A percentile compares a stretch with the other conserved stretches of the same genome.
These are phyloP conservation scores for Saccharomyces cerevisiae DNA, from an alignment of 805 yeast species.

Conservation along the genomic window DNA sequence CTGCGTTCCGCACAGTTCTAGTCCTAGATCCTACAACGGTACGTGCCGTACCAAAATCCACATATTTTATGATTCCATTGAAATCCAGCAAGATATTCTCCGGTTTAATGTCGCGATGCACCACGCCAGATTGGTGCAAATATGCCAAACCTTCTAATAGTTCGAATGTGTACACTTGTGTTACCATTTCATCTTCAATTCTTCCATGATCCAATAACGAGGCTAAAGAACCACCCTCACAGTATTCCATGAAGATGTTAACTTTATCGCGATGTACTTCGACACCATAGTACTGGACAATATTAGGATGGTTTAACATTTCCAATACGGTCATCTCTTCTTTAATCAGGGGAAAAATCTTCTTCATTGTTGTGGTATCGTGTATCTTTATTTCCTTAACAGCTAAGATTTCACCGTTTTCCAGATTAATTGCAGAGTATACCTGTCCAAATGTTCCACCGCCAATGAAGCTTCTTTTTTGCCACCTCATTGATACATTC, in stretches of 20 bases:
- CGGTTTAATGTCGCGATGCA: conserved; percentile 95
- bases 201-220: conserved; percentile 82
- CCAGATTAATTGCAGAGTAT: conserved; percentile 83
- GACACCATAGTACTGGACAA: conserved; percentile 93
- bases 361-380: conserved; percentile 75
- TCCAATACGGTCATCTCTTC: conserved; percentile 96
- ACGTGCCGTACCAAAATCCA: conserved; percentile 96
- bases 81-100: conserved; percentile 86
- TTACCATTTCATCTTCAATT: conserved; percentile 88
- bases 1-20: conserved; percentile 21
- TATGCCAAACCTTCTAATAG: conserved; percentile 93
- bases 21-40: conserved; percentile 58
- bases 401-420: conserved; percentile 93
- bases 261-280: conserved; percentile 95
- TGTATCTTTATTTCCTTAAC: conserved; percentile 92
- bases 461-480: conserved; percentile 87
- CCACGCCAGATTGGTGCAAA: conserved; percentile 86
- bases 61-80: conserved; percentile 88
- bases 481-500: conserved; percentile 92
- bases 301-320: conserved; percentile 90
- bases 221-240: conserved; percentile 92
- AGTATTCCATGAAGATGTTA: conserved; percentile 93
- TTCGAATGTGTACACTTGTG: conserved; percentile 83
- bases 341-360: conserved; percentile 78
- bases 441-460: conserved; percentile 96